Evolutionary conservation across 2,329 filamentous ascomycete genomes (phyloP), one percentile per base, ranked within the genome.

Genomic region (Xenoacremonium recifei): DNA sequence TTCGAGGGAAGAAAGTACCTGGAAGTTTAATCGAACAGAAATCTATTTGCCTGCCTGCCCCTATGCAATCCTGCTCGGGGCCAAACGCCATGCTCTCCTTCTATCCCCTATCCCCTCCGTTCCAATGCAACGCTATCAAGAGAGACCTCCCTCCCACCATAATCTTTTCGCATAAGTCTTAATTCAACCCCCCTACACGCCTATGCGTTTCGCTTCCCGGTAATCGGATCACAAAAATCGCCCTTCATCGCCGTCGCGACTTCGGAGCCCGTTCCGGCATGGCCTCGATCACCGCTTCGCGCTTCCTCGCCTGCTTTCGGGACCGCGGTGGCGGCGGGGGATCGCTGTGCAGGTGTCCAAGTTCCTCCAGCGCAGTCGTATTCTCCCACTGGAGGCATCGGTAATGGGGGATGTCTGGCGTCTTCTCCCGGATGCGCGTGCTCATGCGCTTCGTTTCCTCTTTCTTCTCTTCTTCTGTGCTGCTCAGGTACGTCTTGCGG

Each of bases 401-500:
- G 57, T 75, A 75, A 35, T 56, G 58, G 3, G 62, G 59, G n/a
- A 57, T 59, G 56, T 80, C 69, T 3, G 72, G 71, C 39, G 75
- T 67, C 52, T 71, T 67, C 47, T 76, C 63, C 45, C 68, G 58
- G 53, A 75, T 66, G 40, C 69, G 61, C 47, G 67, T 63, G 54
- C 77, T 74, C 13, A 69, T 76, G 42, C 66, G 60, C 53, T 70
- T 67, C 45, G 61, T 59, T 36, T 67, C 62, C 16, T 71, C 62
- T 43, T 66, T 65, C 51, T 67, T 64, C 19, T 70, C 63, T 11
- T 63, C 48, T 21, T 64, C 66, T 12, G 51, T 49, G 16, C 75
- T 71, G 1, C 66, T 61, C 21, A 78, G 74, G 57, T 96, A 95
- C 50, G 77, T 72, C 48, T 81, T 81, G 48, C 95, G 84, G 58